Evolutionary conservation across 495 filamentous ascomycete species (phyloP).

Genomic region (Jackrogersella minutella): DNA sequence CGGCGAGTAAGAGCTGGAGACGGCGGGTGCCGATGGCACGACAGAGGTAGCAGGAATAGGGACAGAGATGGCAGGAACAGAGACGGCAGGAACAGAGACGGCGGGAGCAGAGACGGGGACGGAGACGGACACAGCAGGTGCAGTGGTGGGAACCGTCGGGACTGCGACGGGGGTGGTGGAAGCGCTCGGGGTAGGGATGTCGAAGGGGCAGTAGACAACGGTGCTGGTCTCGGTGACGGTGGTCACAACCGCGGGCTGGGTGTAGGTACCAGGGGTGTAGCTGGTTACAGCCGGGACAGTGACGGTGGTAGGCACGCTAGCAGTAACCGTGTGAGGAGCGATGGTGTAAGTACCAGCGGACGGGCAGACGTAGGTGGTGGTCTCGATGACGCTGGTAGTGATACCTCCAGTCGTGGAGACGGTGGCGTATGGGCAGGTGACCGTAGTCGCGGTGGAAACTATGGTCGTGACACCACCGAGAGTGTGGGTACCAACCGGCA

Average conservation of each 20-base stretch:
- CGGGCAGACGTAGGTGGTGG: conserved; percentile 81
- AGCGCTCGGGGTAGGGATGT: conserved; percentile 49
- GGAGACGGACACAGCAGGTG: conserved; percentile 18
- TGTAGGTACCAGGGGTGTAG: conserved; percentile 77
- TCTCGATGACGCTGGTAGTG: conserved; percentile 73
- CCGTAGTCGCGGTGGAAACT: conserved; percentile 72
- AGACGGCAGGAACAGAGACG: conserved; percentile 7
- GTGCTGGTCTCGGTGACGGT: conserved; percentile 74
- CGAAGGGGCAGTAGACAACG: conserved; percentile 77
- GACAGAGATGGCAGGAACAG: conserved; percentile 18
- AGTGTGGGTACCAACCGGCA: conserved; percentile 73
- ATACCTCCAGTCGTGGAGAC: conserved; percentile 67
- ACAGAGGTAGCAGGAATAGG: conserved; percentile 13
- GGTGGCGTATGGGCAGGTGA: conserved; percentile 78
- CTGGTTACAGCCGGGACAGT: conserved; percentile 73
- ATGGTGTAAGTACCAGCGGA: conserved; percentile 83
- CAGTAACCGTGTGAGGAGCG: conserved; percentile 71
- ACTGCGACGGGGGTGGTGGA: conserved; percentile 35
- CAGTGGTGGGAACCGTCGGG: conserved; percentile 12
- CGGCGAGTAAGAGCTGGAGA: conserved; percentile 27
- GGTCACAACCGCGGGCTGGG: conserved; percentile 68
- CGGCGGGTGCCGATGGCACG: not conserved
- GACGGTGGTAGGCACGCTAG: conserved; percentile 61
- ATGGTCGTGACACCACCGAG: conserved; percentile 80
- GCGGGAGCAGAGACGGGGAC: not conserved